Base-by-base conservation (phyloP, 2,329 filamentous ascomycete species). In the Hortaea sp. region DNA sequence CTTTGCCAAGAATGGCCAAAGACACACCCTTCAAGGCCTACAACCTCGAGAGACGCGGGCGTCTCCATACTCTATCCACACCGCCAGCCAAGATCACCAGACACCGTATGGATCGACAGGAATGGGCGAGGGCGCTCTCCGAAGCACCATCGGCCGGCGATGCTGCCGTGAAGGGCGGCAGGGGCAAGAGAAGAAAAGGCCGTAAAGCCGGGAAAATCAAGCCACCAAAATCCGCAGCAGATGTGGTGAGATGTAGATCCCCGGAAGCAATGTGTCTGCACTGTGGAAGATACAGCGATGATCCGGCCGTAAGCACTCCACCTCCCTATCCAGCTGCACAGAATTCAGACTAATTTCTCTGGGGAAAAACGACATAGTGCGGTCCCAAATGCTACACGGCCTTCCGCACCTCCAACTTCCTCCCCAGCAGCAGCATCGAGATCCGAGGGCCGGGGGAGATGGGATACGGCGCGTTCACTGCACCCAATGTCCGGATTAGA, bases 401-500 rank as follows among this genome's bases (percentile, higher is more conserved):
- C 7, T 46, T 46, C 39, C 29, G 39, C n/a, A 35, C 41, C 41
- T 29, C 10, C 7, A 31, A 41, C 29, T 34, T 30, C 4, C 6
- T 29, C n/a, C 10, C 32, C n/a, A 11, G 13, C 43, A 5, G n/a
- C 10, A 13, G 12, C 12, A 42, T 50, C 41, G 45, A 50, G 5
- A 45, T 50, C 39, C 34, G 38, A 12, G 47, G 47, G 1, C 45
- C 43, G 10, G 40, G 40, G 10, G 20, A 6, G 4, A 39, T 45
- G 3, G 48, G 48, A 2, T 50, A 50, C 27, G 48, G 48, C 29
- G 46, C 40, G 3, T 50, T 34, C 42, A 47, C 42, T 6, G 31
- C 27, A 32, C 41, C 44, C 7, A 41, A 37, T 13, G 46, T 42
- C 10, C 11, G 7, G 7, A 45, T 50, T 13, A 44, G 20, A 30